Percentiles rank a stretch among this genome's conserved stretches.
These are phyloP conservation scores for Sphagnum tenellum DNA, from an alignment of 225 moss, liverwort and hornwort species.

Conservation along the genomic window DNA sequence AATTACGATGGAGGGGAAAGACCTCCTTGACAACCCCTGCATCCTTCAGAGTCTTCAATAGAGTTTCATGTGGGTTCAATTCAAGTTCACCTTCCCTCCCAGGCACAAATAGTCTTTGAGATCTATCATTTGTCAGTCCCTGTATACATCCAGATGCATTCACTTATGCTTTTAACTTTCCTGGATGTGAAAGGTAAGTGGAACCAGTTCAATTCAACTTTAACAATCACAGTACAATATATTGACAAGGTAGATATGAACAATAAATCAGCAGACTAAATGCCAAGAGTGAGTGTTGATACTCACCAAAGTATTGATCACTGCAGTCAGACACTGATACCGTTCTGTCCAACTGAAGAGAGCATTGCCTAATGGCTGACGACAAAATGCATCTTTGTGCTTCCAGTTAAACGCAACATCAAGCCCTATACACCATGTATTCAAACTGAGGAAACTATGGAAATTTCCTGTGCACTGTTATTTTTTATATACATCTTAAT, in stretches of 20 bases:
- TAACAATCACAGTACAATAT: too few relatives aligned
- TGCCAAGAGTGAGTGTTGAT: too few relatives aligned
- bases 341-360: slow-evolving; percentile 97
- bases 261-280: too few relatives aligned
- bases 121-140: too few relatives aligned
- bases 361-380: slow-evolving; percentile 65
- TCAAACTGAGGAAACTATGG: background rate
- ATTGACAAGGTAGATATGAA: too few relatives aligned
- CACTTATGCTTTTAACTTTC: too few relatives aligned
- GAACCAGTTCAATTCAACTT: too few relatives aligned
- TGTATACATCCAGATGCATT: too few relatives aligned
- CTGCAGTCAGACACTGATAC: slow-evolving; percentile 43
- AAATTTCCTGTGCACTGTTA: background rate
- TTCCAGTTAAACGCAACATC: slow-evolving; percentile 93
- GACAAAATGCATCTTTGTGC: slow-evolving; percentile 40
- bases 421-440: slow-evolving; percentile 38
- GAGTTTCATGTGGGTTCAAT: slow-evolving; percentile 22
- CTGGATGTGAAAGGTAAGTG: too few relatives aligned
- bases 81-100: slow-evolving; percentile 23
- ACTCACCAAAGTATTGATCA: slow-evolving; percentile 38
- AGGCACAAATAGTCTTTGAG: background rate
- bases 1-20: slow-evolving; percentile 86
- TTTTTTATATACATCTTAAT: too few relatives aligned
- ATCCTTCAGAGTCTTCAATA: slow-evolving; percentile 47
- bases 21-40: slow-evolving; percentile 62